Evolutionary conservation across 208 protist species (phyloP), one percentile per base, ranked within the genome.

Genomic region (Acanthamoeba castellanii): DNA sequence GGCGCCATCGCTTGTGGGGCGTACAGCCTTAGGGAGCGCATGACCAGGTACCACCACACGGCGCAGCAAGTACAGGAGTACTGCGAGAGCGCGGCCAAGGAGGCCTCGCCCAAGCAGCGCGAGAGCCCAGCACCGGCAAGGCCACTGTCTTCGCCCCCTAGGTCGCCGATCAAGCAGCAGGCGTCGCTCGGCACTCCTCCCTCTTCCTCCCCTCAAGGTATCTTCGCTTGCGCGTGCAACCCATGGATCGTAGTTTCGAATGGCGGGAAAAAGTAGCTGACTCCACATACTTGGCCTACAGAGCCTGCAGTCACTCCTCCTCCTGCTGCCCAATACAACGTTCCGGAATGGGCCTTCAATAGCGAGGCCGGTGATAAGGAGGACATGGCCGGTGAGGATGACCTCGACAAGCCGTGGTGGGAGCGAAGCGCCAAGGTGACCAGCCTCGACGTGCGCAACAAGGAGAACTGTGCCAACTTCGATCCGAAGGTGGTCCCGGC

Each of bases 401-500:
- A 50, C 20, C 1, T 13, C 20, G 37, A 82, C 74, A 82, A 82
- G 30, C 74, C 74, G 20, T 82, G 74, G 74, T 82, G 74, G 74
- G 74, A 82, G 6, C 74, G 74, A 52, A 82, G 68, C 74, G 32
- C 37, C 37, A 50, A 50, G 34, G 22, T 42, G 32, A 27, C 64
- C n/a, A 27, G 64, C 64, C 5, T 37, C 64, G 64, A n/a, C n/a
- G 6, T 34, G 2, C 64, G 64, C 37, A 50, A 50, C 42, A 82
- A 82, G 74, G 74, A 82, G 42, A 82, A 82, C 30, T 25, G 4
- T 18, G 22, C 42, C 14, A 82, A 82, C 74, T 82, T 82, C 30
- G 64, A 72, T 16, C 64, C 64, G 64, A 42, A 42, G 74, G 27
- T 5, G 6, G 74, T 34, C 13, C 14, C 74, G 6, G 37, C 42